These are phyloP conservation scores for Eucalyptus erythrocorys DNA, from an alignment of 345 rosid genomes.

Conservation along the genomic window DNA sequence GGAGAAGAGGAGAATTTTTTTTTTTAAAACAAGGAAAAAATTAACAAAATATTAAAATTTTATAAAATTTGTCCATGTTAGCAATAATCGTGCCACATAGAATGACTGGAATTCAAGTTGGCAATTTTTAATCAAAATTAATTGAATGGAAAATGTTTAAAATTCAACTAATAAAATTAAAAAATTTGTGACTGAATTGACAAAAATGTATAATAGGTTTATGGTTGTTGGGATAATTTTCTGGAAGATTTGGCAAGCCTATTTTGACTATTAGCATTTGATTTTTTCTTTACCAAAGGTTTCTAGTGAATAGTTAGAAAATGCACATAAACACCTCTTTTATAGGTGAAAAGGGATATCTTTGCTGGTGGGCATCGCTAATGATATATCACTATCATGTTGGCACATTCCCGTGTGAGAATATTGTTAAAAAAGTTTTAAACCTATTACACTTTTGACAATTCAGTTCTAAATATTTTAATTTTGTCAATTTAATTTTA, in stretches of 20 bases:
- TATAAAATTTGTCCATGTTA: too few relatives aligned
- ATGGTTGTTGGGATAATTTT: neutral
- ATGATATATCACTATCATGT: neutral
- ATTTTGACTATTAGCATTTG: neutral
- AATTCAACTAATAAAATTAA: too few relatives aligned
- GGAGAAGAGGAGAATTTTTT: neutral
- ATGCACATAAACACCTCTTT: neutral
- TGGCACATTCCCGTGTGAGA: neutral
- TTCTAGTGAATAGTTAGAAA: neutral
- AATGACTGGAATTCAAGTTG: fast-evolving
- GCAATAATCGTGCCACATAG: fast-evolving
- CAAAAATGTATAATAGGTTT: too few relatives aligned
- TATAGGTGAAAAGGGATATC: neutral
- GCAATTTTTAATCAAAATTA: too few relatives aligned
- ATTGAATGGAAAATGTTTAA: too few relatives aligned
- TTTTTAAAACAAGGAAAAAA: too few relatives aligned
- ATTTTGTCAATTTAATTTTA: fast-evolving
- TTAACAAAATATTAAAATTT: too few relatives aligned
- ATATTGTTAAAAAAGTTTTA: too few relatives aligned
- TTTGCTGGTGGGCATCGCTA: neutral
- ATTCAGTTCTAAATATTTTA: too few relatives aligned
- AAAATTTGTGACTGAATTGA: too few relatives aligned
- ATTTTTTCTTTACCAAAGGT: too few relatives aligned
- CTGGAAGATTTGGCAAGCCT: neutral
- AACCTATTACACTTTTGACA: fast-evolving